Percentiles rank a stretch among this genome's conserved stretches.
These are phyloP conservation scores for Cladosporium sp. DNA, from an alignment of 2,329 filamentous ascomycete species.

Conservation along the genomic window DNA sequence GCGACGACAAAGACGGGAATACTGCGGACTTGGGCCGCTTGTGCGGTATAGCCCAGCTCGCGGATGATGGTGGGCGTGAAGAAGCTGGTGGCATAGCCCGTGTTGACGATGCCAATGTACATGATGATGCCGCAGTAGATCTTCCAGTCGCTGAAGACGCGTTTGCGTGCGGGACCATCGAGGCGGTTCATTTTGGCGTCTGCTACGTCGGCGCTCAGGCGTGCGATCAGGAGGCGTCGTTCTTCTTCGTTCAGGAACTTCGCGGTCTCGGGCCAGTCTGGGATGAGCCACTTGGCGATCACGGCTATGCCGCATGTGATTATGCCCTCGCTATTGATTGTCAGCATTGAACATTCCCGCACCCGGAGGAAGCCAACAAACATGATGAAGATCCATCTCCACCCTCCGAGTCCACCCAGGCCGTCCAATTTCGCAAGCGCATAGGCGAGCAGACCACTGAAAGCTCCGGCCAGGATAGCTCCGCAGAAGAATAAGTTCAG, in stretches of 20 bases:
- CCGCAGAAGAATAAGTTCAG: conserved; percentile 38
- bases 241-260: conserved; percentile 44
- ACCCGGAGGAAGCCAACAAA: background rate
- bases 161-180: conserved; percentile 41
- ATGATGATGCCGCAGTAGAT: conserved; percentile 37
- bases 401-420: conserved; percentile 26
- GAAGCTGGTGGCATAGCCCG: conserved; percentile 40
- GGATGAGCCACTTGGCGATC: conserved; percentile 28
- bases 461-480: conserved; percentile 36
- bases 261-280: conserved; percentile 40
- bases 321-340: conserved; percentile 23
- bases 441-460: conserved; percentile 37
- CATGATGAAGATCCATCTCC: conserved; percentile 50
- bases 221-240: conserved; percentile 36
- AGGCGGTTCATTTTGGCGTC: conserved; percentile 48
- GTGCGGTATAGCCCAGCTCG: conserved; percentile 36
- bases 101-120: conserved; percentile 37
- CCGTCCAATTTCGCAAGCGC: conserved; percentile 28
- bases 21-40: conserved; percentile 33
- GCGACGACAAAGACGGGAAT: conserved; percentile 34
- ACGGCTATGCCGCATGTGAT: conserved; percentile 24
- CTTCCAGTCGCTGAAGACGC: conserved; percentile 45
- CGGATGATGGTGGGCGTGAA: conserved; percentile 39
- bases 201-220: conserved; percentile 33
- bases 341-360: background rate